phyloP scores from a whole-genome alignment of 163 green algal species.

The Volvox carteri region DNA sequence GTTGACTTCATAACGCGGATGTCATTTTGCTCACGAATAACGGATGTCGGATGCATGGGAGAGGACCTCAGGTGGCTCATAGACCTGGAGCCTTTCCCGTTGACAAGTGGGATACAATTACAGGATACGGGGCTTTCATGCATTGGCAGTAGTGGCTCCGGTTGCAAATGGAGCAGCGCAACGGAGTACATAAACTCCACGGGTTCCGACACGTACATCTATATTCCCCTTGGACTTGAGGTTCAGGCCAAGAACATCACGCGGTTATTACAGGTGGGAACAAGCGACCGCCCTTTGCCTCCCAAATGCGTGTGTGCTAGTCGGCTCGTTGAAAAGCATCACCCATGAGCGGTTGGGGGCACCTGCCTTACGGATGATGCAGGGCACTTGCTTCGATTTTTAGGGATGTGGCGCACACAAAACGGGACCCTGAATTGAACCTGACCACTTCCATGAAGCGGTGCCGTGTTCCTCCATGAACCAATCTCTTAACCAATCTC shows the following conservation, averaged over 20 bases:
- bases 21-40: neutral
- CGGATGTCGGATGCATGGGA: neutral
- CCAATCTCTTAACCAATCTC: no score
- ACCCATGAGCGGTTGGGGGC: no score
- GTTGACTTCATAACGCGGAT: neutral
- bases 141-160: neutral
- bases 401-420: no score
- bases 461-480: no score
- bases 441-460: no score
- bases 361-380: no score
- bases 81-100: conserved; percentile 28
- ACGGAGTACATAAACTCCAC: neutral
- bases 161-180: conserved; percentile 9
- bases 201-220: conserved; percentile 6
- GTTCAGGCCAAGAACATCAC: conserved; percentile 14
- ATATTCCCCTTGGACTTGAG: neutral
- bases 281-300: no score
- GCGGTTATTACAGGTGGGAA: conserved; percentile 22
- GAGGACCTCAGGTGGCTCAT: conserved; percentile 21
- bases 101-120: neutral
- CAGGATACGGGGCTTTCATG: neutral
- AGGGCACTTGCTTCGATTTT: no score
- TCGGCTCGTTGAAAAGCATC: no score
- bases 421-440: no score
- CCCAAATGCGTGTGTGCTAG: no score